Percentiles rank a stretch among this genome's conserved stretches.
Conservation (phyloP, 768 basidiomycete species). For the Hebeloma cylindrosporum region DNA sequence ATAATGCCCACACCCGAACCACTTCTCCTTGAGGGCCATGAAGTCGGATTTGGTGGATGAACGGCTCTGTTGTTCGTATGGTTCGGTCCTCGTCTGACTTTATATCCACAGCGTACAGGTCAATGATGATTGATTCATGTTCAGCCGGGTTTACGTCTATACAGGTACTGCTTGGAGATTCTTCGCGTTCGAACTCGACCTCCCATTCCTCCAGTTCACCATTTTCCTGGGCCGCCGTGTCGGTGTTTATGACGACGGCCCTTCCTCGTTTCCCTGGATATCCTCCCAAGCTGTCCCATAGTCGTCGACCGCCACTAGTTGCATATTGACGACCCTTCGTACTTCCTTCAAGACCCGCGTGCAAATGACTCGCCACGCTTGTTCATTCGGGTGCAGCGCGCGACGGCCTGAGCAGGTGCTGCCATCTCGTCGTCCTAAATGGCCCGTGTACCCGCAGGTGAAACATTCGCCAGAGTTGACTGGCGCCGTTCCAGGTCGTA, state of each 20-base stretch:
- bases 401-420: constrained; percentile 3
- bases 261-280: constrained; percentile 19
- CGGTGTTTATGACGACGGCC: constrained; percentile 19
- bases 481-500: constrained; percentile 20
- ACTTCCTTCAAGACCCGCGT: not conserved
- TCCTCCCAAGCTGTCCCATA: not conserved
- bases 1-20: constrained; percentile 17
- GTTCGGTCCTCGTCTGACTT: constrained; percentile 2
- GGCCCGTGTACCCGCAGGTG: constrained; percentile 17
- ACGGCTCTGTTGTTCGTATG: constrained; percentile 12
- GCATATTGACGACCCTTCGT: not conserved
- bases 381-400: constrained; percentile 4
- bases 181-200: not conserved
- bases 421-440: constrained; percentile 6
- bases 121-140: not conserved
- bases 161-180: not conserved
- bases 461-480: constrained; percentile 19
- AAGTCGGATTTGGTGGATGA: constrained; percentile 19
- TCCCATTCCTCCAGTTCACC: constrained; percentile 9
- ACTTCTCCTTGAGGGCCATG: constrained; percentile 16
- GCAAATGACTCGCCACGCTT: constrained; percentile 18
- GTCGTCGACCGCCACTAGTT: constrained; percentile 4
- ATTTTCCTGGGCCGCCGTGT: constrained; percentile 11
- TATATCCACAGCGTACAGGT: constrained; percentile 6
- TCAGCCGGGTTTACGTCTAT: constrained; percentile 1